Conservation (phyloP, 2,329 filamentous ascomycete species). For the Claviceps lovelessii region DNA sequence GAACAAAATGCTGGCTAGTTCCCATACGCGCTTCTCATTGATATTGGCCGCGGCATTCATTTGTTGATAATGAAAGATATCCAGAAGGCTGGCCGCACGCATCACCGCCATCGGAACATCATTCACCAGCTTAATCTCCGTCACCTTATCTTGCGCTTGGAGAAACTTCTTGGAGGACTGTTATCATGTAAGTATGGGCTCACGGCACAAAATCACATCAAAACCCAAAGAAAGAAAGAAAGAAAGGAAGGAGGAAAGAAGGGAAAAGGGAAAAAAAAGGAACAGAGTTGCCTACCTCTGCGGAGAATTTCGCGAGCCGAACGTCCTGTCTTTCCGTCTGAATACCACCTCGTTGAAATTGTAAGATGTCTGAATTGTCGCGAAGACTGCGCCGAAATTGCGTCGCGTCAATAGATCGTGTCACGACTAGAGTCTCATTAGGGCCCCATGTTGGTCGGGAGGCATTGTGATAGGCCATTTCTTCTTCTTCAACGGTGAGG, state of each 20-base stretch:
- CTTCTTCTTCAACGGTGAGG: constrained; percentile 46
- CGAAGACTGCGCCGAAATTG: constrained; percentile 17
- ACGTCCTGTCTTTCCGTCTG: constrained; percentile 51
- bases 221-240: not conserved
- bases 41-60: constrained; percentile 29
- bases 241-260: too few relatives aligned
- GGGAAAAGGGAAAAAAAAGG: not conserved
- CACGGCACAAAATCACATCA: not conserved
- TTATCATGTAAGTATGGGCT: not conserved
- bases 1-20: constrained; percentile 74
- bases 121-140: constrained; percentile 37
- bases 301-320: constrained; percentile 48
- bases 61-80: constrained; percentile 27
- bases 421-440: constrained; percentile 56
- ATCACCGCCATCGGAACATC: constrained; percentile 47
- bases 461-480: constrained; percentile 55
- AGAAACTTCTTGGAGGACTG: constrained; percentile 43
- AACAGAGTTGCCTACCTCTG: constrained; percentile 27
- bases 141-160: constrained; percentile 38
- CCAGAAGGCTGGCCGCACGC: constrained; percentile 20
- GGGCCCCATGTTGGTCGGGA: constrained; percentile 70
- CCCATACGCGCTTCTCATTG: constrained; percentile 69
- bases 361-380: constrained; percentile 17
- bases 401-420: constrained; percentile 24
- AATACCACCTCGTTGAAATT: constrained; percentile 30